These are phyloP conservation scores for Lipomyces yamanashiensis DNA, from an alignment of 805 yeast genomes.

Conservation along the genomic window DNA sequence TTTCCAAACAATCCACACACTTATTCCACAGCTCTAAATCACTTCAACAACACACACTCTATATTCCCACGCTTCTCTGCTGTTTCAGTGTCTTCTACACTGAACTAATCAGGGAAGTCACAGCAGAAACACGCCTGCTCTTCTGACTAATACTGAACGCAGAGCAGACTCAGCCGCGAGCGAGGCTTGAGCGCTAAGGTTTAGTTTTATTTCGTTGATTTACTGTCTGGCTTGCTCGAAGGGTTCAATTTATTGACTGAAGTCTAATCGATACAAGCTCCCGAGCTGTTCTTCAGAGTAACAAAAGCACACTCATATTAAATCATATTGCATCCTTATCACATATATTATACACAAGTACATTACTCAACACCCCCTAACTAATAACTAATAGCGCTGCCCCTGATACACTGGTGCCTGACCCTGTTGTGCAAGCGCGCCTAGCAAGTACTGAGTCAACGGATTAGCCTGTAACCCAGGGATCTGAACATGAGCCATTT, in stretches of 20 bases:
- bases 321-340: not conserved
- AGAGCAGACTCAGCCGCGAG: no score
- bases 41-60: not conserved
- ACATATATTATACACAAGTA: not conserved
- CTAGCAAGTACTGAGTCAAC: constrained; percentile 64
- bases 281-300: not conserved
- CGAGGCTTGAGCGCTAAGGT: no score
- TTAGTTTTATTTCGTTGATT: no score
- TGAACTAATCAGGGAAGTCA: no score
- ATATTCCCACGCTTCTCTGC: no score
- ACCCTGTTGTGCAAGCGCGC: constrained; percentile 40
- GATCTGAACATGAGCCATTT: constrained; percentile 17
- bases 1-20: not conserved
- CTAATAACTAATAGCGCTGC: constrained; percentile 5
- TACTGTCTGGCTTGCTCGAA: no score
- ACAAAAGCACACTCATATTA: no score
- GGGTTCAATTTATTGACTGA: not conserved
- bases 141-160: no score
- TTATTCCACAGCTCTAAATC: not conserved
- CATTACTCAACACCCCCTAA: not conserved
- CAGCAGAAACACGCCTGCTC: no score
- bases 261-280: not conserved
- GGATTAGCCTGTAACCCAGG: constrained; percentile 52
- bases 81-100: no score
- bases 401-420: constrained; percentile 11